Percentiles rank a stretch among this genome's conserved stretches.
Conservation (phyloP, 2,329 filamentous ascomycete genomes). For the Colletotrichum sp. region DNA sequence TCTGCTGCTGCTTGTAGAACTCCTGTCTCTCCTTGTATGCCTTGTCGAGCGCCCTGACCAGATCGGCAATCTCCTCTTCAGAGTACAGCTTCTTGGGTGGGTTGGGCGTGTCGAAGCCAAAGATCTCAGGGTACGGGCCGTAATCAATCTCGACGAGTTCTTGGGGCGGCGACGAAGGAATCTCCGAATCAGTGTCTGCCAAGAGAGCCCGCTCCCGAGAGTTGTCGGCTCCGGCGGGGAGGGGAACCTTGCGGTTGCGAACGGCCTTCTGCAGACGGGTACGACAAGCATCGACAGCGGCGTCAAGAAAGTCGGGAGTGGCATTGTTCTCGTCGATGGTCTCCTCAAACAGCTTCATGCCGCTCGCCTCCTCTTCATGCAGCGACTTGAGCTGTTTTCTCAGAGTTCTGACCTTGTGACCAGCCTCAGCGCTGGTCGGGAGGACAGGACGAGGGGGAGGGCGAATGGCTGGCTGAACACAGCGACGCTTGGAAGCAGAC, state of each 20-base stretch:
- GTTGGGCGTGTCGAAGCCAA: neutral
- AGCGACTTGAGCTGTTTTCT: neutral
- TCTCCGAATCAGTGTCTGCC: neutral
- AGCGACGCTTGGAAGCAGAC: neutral
- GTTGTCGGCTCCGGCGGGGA: neutral
- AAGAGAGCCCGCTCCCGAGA: neutral
- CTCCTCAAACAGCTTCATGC: neutral
- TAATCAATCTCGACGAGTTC: neutral
- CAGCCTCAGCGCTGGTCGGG: neutral
- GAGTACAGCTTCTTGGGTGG: neutral
- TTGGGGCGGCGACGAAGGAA: neutral
- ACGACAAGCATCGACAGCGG: neutral
- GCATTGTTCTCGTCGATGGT: neutral
- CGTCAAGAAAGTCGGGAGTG: neutral
- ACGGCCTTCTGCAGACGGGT: neutral
- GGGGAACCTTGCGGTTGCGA: neutral
- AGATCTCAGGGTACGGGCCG: neutral
- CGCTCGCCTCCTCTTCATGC: neutral
- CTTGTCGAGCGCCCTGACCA: neutral
- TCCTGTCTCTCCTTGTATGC: neutral
- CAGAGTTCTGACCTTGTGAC: neutral
- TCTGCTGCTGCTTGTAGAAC: neutral
- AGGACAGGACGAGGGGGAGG: neutral
- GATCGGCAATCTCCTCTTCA: neutral
- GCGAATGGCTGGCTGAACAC: neutral